phyloP scores from a whole-genome alignment of 2,329 filamentous ascomycete species.

The Fusarium longipes region DNA sequence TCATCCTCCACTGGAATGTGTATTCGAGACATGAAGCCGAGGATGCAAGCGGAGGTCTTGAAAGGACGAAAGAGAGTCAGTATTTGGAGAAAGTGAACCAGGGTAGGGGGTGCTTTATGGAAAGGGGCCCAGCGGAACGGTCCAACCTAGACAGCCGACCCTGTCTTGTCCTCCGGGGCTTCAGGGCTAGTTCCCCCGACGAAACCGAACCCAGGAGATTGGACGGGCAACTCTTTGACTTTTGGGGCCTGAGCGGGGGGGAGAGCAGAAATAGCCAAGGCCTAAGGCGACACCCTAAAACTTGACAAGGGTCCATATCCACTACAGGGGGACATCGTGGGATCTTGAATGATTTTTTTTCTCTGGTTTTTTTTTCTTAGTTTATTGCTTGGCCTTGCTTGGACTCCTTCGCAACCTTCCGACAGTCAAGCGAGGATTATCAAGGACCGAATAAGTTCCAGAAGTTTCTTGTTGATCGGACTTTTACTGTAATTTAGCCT shows the following conservation, averaged over 20 bases:
- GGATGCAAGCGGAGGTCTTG: constrained; percentile 21
- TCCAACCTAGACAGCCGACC: constrained; percentile 44
- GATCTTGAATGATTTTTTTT: constrained; percentile 6
- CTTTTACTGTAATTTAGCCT: constrained; percentile 1
- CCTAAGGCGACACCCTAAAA: constrained; percentile 10
- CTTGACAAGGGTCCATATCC: constrained; percentile 16
- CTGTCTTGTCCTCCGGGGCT: constrained; percentile 31
- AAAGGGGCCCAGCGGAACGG: constrained; percentile 44
- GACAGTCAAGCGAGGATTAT: constrained; percentile 31
- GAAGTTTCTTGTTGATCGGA: constrained; percentile 23
- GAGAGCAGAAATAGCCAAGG: not conserved
- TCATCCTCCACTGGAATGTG: constrained; percentile 35
- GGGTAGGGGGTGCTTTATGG: constrained; percentile 22
- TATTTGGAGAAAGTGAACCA: not conserved
- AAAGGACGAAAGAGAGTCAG: constrained; percentile 3
- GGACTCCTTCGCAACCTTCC: constrained; percentile 13
- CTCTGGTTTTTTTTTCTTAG: not conserved
- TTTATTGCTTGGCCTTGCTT: constrained; percentile 18
- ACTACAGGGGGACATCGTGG: constrained; percentile 30
- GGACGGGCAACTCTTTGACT: constrained; percentile 31
- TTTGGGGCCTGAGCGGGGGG: constrained; percentile 29
- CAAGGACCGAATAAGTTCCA: constrained; percentile 33
- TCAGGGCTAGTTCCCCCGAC: constrained; percentile 40
- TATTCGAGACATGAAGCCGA: constrained; percentile 39
- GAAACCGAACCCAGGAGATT: constrained; percentile 34